These are phyloP conservation scores for Rauvolfia tetraphylla DNA, from an alignment of 257 asterid species.

Conservation along the genomic window DNA sequence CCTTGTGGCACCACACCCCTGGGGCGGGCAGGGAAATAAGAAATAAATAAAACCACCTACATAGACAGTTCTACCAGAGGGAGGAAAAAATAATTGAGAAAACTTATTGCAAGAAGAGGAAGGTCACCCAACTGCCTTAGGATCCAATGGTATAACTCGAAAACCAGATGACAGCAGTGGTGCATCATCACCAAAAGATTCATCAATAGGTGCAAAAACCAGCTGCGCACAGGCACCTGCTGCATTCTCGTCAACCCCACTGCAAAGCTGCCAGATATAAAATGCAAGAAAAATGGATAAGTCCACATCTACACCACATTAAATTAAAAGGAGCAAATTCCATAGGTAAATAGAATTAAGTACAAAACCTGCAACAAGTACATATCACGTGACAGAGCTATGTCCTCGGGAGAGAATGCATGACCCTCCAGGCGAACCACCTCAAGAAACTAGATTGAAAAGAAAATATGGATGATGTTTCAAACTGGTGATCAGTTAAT, in stretches of 20 bases:
- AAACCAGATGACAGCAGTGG: slow-evolving; percentile 89
- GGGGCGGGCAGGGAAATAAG: not conserved
- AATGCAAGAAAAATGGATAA: slow-evolving; percentile 4
- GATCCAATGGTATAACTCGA: slow-evolving; percentile 84
- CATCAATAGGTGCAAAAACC: slow-evolving; percentile 92
- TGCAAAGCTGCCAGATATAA: slow-evolving; percentile 57
- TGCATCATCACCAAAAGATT: slow-evolving; percentile 90
- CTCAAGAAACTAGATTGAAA: slow-evolving; percentile 59
- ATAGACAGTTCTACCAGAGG: not conserved
- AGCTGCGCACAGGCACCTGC: slow-evolving; percentile 88
- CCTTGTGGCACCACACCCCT: not conserved
- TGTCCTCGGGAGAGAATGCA: slow-evolving; percentile 69
- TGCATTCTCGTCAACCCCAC: slow-evolving; percentile 75
- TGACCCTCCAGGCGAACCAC: slow-evolving; percentile 84
- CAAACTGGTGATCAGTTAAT: not conserved
- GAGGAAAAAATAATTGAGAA: not conserved
- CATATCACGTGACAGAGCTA: slow-evolving; percentile 79
- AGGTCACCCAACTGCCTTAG: slow-evolving; percentile 67
- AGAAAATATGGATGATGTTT: not conserved
- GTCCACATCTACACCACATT: not conserved
- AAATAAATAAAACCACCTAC: not conserved
- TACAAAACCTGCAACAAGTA: slow-evolving; percentile 67
- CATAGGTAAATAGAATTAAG: not conserved
- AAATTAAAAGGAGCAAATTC: not conserved
- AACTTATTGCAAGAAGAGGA: not conserved